Evolutionary conservation across 345 rosid species (phyloP), one percentile per base, ranked within the genome.

Genomic region (Eucalyptus marginata): DNA sequence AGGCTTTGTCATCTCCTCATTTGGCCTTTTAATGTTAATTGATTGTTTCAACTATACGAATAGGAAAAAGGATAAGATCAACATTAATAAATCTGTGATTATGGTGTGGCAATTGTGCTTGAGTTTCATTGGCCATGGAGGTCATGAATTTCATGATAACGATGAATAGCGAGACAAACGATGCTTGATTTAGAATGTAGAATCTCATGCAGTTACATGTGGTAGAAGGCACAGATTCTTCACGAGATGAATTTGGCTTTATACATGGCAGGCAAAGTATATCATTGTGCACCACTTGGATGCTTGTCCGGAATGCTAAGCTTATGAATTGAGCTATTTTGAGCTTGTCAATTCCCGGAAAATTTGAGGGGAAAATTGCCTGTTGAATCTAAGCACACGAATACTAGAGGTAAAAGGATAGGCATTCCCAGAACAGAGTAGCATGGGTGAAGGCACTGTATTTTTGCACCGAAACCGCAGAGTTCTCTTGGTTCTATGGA

Each of bases 361-460:
- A 68, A 2, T 68, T 68, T 7, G 79, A 68, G 43, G 3, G 12
- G 43, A 16, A 68, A 68, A 8, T 68, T 31, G 0, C 7, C 13
- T 8, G 11, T 0, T 31, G 79, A 68, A 31, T 31, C 43, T 8
- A 68, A 15, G 0, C 0, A 8, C 24, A 33, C 43, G 3, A 31
- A 31, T 3, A 7, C 43, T 1, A 16, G 79, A 16, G 6, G 79
- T 2, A 3, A 68, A 64, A 68, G 24, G 17, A 8, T 8, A 31
- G 24, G 24, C 3, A 68, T 4, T 68, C 24, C 16, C 43, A 31
- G 79, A 68, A 68, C 4, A 68, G 24, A 33, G 12, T 16, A 16
- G 12, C 43, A 16, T 16, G 22, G 24, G 43, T 4, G 79, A 68
- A 31, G 79, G 40, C 43, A 5, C 43, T 31, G 43, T 68, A 8